Evolutionary conservation across 306 rosid genomes (phyloP), one percentile per base, ranked within the genome.

Genomic region (Rosa multiflora): DNA sequence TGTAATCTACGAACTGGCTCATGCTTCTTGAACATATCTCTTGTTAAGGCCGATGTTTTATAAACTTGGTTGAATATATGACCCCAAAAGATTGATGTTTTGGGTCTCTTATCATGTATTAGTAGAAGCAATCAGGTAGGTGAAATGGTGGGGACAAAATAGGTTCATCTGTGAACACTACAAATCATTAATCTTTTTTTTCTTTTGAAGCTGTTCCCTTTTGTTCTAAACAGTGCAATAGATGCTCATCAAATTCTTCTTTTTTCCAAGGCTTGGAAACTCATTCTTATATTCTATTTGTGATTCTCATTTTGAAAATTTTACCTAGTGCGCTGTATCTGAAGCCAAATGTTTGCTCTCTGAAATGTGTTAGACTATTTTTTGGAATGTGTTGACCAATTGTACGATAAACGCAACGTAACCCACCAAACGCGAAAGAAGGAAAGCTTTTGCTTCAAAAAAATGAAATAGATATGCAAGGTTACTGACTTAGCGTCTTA

Each of bases 391-490:
- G 37, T 32, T 32, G 37, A 32, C 37, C 37, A 32, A 37, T 0
- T 10, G 18, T 26, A 5, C 12, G 11, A 53, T 8, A 73, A 53
- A 55, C 48, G n/a, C 26, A 73, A 18, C 32, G 67, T 42, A 67
- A 72, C 26, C 62, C 63, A 35, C 17, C 35, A 40, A 48, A 37
- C 20, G 20, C 5, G 51, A 73, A 58, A 4, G 56, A 59, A 61
- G 15, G 15, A 59, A 26, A 26, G 43, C 18, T 23, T 59, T 42
- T 0, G 68, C 56, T 58, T 74, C 14, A 10, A 75, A 75, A 40
- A 75, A 5, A 70, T 10, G 20, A 71, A 71, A 4, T 44, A 73
- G 83, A 80, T 73, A 74, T 73, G 77, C 56, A 46, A 73, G 67
- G 71, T 75, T 53, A 62, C 56, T 48, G 18, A 14, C 75, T 32